A percentile compares a stretch with the other conserved stretches of the same genome.
Evolutionary conservation across 306 rosid genomes (phyloP).

Genomic region (Calophaca sinica): DNA sequence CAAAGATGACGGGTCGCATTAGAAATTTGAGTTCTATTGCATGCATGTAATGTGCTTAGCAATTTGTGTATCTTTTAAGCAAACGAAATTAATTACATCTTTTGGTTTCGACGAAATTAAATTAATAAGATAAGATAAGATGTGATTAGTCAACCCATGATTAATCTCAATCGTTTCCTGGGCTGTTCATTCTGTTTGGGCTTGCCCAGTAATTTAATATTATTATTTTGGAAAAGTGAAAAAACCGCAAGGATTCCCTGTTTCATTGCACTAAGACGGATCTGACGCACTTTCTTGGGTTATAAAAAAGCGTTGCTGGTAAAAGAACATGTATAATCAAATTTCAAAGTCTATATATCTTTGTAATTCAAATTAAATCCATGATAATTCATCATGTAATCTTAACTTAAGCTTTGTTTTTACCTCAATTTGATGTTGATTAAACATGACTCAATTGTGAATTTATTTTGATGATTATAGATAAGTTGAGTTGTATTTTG

Average conservation of each 20-base stretch:
- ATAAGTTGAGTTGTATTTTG: no score
- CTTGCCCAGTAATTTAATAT: not conserved
- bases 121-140: not conserved
- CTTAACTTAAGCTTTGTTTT: no score
- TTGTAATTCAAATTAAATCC: no score
- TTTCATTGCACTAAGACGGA: constrained; percentile 30
- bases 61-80: not conserved
- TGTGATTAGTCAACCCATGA: constrained; percentile 21
- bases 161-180: no score
- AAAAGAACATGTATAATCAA: no score
- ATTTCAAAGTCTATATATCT: no score
- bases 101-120: not conserved
- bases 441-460: no score
- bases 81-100: not conserved
- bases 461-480: no score
- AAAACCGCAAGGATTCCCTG: not conserved
- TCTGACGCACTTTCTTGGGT: not conserved
- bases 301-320: no score
- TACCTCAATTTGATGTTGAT: no score
- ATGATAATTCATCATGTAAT: no score
- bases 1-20: no score
- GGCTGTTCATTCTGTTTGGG: not conserved
- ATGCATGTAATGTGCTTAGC: not conserved
- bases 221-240: not conserved
- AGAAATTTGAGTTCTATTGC: not conserved